A percentile compares a stretch with the other conserved stretches of the same genome.
phyloP scores from a whole-genome alignment of 2,329 filamentous ascomycete species.

The Chaetomium globosum region DNA sequence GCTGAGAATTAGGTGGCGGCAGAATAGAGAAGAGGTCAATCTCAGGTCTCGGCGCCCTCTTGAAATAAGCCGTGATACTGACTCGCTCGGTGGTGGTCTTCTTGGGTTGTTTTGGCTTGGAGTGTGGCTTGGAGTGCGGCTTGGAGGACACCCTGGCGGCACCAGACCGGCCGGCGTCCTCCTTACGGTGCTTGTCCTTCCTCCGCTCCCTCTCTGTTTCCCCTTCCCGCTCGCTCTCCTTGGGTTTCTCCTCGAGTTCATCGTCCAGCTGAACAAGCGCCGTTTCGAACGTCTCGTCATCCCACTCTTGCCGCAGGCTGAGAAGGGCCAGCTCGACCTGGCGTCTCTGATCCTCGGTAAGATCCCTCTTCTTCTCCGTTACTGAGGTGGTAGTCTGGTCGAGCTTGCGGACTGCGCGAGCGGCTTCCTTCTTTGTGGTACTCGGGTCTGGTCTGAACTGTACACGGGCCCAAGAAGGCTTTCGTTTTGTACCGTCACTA shows the following conservation, averaged over 20 bases:
- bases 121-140: slow-evolving; percentile 15
- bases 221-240: slow-evolving; percentile 31
- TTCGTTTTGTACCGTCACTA: slow-evolving; percentile 42
- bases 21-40: slow-evolving; percentile 41
- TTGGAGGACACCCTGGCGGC: slow-evolving; percentile 1
- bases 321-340: slow-evolving; percentile 49
- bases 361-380: slow-evolving; percentile 48
- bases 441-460: slow-evolving; percentile 42
- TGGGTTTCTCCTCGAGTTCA: slow-evolving; percentile 40
- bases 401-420: slow-evolving; percentile 45
- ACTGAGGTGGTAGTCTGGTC: slow-evolving; percentile 41
- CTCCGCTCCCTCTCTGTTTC: slow-evolving; percentile 16
- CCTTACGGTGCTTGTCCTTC: slow-evolving; percentile 28
- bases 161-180: slow-evolving; percentile 18
- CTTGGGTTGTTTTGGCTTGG: slow-evolving; percentile 35
- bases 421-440: slow-evolving; percentile 46
- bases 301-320: slow-evolving; percentile 40
- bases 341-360: slow-evolving; percentile 44
- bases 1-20: slow-evolving; percentile 29
- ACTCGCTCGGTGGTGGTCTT: slow-evolving; percentile 44
- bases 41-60: slow-evolving; percentile 43
- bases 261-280: slow-evolving; percentile 51
- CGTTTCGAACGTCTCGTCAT: slow-evolving; percentile 48
- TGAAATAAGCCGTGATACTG: slow-evolving; percentile 53
- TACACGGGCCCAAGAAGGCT: slow-evolving; percentile 48